A percentile compares a stretch with the other conserved stretches of the same genome.
Evolutionary conservation across 306 rosid genomes (phyloP).

Genomic region (Ziziphus jujuba): DNA sequence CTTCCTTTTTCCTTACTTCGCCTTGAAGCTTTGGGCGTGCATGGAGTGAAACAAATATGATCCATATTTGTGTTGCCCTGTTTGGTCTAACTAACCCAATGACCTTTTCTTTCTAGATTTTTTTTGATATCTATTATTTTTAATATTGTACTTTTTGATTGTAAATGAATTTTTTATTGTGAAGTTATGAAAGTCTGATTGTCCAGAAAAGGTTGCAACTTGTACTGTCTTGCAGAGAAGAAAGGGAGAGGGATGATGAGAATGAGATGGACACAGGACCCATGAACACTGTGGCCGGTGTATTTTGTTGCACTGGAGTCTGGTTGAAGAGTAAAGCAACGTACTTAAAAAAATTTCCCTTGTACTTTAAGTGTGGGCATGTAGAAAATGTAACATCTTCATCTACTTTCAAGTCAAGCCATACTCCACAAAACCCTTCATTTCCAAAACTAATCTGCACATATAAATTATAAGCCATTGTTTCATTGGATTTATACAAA

Average conservation of each 20-base stretch:
- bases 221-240: constrained; percentile 28
- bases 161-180: background rate
- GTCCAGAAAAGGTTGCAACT: constrained; percentile 25
- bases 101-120: constrained; percentile 14
- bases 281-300: constrained; percentile 40
- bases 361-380: constrained; percentile 93
- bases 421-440: constrained; percentile 60
- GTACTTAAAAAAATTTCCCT: constrained; percentile 52
- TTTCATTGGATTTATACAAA: constrained; percentile 58
- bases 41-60: constrained; percentile 31
- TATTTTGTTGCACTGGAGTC: constrained; percentile 34
- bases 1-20: constrained; percentile 22
- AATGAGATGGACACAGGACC: constrained; percentile 10
- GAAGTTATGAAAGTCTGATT: background rate
- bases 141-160: background rate
- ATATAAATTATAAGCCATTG: constrained; percentile 72
- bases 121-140: background rate
- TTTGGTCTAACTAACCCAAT: constrained; percentile 58
- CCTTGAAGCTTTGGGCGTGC: constrained; percentile 35
- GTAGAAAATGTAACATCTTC: constrained; percentile 71
- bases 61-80: constrained; percentile 38
- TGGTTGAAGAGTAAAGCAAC: constrained; percentile 95
- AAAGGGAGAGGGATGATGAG: constrained; percentile 36
- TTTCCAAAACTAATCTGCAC: constrained; percentile 52
- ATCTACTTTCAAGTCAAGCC: constrained; percentile 99